A percentile compares a stretch with the other conserved stretches of the same genome.
These are phyloP conservation scores for Conticribra weissflogii DNA, from an alignment of 108 stramenopile species.

Conservation along the genomic window DNA sequence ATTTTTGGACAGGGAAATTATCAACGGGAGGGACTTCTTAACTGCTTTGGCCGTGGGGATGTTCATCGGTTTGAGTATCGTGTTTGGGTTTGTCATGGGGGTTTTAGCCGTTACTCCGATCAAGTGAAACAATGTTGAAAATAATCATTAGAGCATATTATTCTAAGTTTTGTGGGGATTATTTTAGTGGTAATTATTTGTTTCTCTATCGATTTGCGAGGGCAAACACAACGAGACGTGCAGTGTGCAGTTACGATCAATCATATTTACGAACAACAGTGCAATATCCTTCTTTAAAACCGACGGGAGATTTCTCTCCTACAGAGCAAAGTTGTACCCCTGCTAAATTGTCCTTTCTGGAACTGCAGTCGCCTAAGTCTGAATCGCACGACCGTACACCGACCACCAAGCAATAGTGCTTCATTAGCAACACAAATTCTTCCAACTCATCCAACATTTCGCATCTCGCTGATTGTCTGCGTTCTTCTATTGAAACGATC, in stretches of 20 bases:
- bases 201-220: no score
- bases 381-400: constrained; percentile 17
- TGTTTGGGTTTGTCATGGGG: constrained; percentile 70
- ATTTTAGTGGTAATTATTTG: no score
- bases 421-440: constrained; percentile 84
- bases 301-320: constrained; percentile 37
- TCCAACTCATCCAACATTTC: constrained; percentile 91
- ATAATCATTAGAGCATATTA: no score
- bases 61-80: constrained; percentile 60
- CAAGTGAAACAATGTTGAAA: no score
- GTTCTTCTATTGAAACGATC: constrained; percentile 58
- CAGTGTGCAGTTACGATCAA: no score
- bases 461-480: constrained; percentile 58
- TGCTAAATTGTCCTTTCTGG: constrained; percentile 3
- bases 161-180: no score
- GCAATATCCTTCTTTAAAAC: constrained; percentile 41
- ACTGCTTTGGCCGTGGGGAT: constrained; percentile 61
- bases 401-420: constrained; percentile 77
- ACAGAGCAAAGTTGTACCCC: constrained; percentile 24
- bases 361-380: not conserved
- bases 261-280: not conserved
- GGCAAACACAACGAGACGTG: no score
- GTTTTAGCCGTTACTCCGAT: constrained; percentile 60
- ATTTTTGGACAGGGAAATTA: constrained; percentile 62
- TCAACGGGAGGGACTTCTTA: constrained; percentile 49